Evolutionary conservation across 805 yeast species (phyloP).

Genomic region (Metschnikowia kofuensis): DNA sequence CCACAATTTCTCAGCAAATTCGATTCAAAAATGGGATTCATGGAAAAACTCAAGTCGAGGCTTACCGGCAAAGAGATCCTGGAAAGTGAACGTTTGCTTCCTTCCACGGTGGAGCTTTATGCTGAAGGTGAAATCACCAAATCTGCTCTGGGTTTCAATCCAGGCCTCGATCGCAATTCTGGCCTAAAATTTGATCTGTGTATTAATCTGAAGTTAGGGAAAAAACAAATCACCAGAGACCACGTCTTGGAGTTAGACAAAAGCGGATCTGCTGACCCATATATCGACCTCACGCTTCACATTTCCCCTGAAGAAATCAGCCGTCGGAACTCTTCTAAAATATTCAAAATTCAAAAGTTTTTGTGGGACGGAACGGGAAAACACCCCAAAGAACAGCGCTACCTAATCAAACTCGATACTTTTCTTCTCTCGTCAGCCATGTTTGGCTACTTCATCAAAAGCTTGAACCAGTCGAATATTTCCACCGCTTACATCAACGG

Average conservation of each 20-base stretch:
- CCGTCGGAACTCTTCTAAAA: slow-evolving; percentile 18
- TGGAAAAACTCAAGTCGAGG: background rate
- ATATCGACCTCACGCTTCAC: background rate
- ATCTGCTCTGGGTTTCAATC: background rate
- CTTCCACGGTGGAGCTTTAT: background rate
- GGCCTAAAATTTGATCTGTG: too few relatives aligned
- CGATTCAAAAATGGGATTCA: background rate
- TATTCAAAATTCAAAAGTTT: slow-evolving; percentile 24
- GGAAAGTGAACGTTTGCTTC: background rate
- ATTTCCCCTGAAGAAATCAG: background rate
- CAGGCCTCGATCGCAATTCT: too few relatives aligned
- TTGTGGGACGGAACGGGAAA: slow-evolving; percentile 39
- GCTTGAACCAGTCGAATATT: slow-evolving; percentile 18
- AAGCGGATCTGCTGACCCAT: background rate
- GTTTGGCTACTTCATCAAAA: slow-evolving; percentile 20
- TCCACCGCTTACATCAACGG: slow-evolving; percentile 20
- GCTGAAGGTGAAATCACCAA: background rate
- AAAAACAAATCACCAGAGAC: background rate
- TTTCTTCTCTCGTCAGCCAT: slow-evolving; percentile 23
- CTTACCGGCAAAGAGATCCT: background rate
- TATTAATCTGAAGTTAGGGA: background rate
- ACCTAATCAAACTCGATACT: slow-evolving; percentile 32
- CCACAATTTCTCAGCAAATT: too few relatives aligned
- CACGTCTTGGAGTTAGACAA: background rate
- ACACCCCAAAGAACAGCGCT: slow-evolving; percentile 35